Base-by-base conservation (phyloP, 2,329 filamentous ascomycete genomes). In the Berkeleyomyces basicola region DNA sequence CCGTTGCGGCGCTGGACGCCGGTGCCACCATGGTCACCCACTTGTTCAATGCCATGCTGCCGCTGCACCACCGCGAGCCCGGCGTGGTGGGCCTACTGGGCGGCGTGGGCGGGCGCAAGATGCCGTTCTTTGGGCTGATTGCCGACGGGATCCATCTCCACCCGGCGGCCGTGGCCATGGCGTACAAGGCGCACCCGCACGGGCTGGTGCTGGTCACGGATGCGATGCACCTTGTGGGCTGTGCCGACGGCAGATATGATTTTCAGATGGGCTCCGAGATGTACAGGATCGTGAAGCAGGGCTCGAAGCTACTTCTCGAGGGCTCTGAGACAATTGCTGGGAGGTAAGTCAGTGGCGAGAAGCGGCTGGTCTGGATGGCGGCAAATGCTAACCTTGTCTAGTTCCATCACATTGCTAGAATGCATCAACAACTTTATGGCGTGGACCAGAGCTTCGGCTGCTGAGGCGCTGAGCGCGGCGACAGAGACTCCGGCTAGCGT, bases 31-130 rank as follows among this genome's bases (percentile, higher is more conserved):
- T 95, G 88, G 87, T 96, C 67, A 96, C 90, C 0, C 90, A 96
- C 70, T 79, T 96, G 1, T 96, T 95, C 81, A 96, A 96, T 71
- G 90, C 90, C 36, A 96, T 96, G 90, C 81, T 85, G 0, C 90
- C 90, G 11, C 82, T 95, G 59, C 88, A 93, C 72, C 90, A 96
- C 77, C 86, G 91, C 64, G 90, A 96, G 72, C 90, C 91, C 0
- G 90, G 90, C 44, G 84, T 96, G 68, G 95, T 95, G 71, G 91
- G 91, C 37, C 82, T 95, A 0, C 76, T 96, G 11, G 62, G 36
- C 7, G 58, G 62, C 14, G 49, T 61, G 16, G 51, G 46, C 14
- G 58, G 58, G 65, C 69, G 76, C 62, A 71, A 74, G 10, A 78
- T 85, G 60, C 90, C 90, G 0, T 96, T 81, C 72, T 96, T 92